A percentile compares a stretch with the other conserved stretches of the same genome.
Conservation (phyloP, 1,139 yeast species). For the Candida sanyaensis region DNA sequence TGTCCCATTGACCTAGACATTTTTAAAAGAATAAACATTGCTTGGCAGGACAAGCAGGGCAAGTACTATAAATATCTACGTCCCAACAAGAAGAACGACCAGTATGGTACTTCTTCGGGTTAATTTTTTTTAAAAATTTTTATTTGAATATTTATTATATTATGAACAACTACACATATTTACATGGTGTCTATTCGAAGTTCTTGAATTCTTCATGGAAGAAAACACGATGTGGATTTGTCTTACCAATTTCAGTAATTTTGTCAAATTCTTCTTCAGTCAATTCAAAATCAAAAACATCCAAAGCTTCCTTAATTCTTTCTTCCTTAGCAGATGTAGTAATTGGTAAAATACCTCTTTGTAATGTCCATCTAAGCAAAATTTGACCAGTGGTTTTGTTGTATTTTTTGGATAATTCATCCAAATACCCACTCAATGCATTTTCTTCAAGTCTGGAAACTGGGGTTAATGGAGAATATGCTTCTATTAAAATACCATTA, state of each 20-base stretch:
- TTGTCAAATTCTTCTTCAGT: conserved; percentile 19
- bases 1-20: too few species aligned
- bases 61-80: too few species aligned
- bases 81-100: too few species aligned
- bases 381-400: conserved; percentile 60
- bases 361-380: conserved; percentile 67
- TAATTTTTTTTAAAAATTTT: too few species aligned
- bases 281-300: conserved; percentile 49
- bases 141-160: too few species aligned
- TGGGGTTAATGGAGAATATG: conserved; percentile 45
- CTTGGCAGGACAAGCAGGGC: too few species aligned
- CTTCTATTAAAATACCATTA: conserved; percentile 37
- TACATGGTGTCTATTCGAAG: conserved; percentile 4
- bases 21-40: too few species aligned
- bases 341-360: conserved; percentile 65
- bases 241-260: conserved; percentile 28
- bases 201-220: conserved; percentile 16
- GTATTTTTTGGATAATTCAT: conserved; percentile 54
- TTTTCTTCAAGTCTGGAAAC: conserved; percentile 31
- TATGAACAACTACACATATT: too few species aligned
- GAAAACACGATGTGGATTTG: conserved; percentile 27
- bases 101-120: too few species aligned
- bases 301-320: conserved; percentile 59
- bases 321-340: conserved; percentile 67
- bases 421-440: conserved; percentile 35